A percentile compares a stretch with the other conserved stretches of the same genome.
phyloP scores from a whole-genome alignment of 306 rosid genomes.

The Senna tora region DNA sequence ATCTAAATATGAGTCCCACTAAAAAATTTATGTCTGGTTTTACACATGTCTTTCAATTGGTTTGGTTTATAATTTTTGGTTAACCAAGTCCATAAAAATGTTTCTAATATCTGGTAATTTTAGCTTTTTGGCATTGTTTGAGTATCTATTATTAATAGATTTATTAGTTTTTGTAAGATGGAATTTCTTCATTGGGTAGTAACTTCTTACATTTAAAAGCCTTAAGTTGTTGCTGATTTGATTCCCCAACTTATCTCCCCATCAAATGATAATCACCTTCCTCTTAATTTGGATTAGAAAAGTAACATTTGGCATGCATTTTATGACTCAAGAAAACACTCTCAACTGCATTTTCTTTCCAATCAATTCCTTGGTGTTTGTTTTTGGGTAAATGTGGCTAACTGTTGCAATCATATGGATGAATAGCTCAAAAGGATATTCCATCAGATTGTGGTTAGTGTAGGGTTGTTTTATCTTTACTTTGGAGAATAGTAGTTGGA shows the following conservation, averaged over 20 bases:
- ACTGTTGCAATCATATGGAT: conserved; percentile 1
- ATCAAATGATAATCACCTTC: conserved; percentile 42
- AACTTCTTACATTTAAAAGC: conserved; percentile 31
- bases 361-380: conserved; percentile 30
- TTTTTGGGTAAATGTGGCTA: background rate
- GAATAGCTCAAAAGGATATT: conserved; percentile 5
- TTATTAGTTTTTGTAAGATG: conserved; percentile 37
- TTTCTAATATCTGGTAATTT: no score
- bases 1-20: background rate
- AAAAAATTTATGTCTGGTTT: no score
- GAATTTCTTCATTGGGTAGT: conserved; percentile 38
- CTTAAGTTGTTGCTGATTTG: conserved; percentile 36
- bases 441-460: background rate
- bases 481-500: conserved; percentile 29
- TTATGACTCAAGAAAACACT: conserved; percentile 19
- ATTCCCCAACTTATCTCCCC: conserved; percentile 38
- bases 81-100: no score
- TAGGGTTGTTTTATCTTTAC: conserved; percentile 23
- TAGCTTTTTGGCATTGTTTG: no score
- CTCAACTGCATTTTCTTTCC: conserved; percentile 32
- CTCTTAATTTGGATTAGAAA: conserved; percentile 45
- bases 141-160: background rate
- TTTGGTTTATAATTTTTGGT: no score
- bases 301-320: no score
- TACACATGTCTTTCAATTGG: no score